Percentiles rank a stretch among this genome's conserved stretches.
Evolutionary conservation across 495 filamentous ascomycete species (phyloP).

Genomic region (Aspergillus asperescens): DNA sequence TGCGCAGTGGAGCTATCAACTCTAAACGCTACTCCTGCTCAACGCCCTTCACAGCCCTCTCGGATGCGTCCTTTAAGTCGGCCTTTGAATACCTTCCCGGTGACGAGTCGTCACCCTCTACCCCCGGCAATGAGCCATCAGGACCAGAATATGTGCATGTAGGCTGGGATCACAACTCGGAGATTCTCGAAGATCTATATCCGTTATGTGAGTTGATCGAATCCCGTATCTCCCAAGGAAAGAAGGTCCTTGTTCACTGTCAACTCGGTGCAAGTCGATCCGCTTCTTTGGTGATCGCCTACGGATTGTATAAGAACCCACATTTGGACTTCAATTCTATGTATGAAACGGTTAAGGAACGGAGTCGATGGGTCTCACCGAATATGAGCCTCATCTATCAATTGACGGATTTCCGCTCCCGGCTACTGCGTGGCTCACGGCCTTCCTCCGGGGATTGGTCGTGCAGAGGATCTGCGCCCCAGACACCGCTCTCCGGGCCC

Average conservation of each 20-base stretch:
- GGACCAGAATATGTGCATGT: slow-evolving; percentile 93
- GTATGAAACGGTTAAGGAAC: slow-evolving; percentile 81
- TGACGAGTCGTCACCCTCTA: slow-evolving; percentile 57
- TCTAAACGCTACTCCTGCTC: slow-evolving; percentile 43
- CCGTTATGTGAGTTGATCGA: slow-evolving; percentile 84
- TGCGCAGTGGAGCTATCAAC: slow-evolving; percentile 31
- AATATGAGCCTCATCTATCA: slow-evolving; percentile 99
- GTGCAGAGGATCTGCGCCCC: slow-evolving; percentile 34
- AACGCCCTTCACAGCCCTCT: slow-evolving; percentile 65
- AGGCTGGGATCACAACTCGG: slow-evolving; percentile 96
- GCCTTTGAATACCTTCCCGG: slow-evolving; percentile 55
- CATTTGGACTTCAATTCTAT: slow-evolving; percentile 85
- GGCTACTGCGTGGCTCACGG: slow-evolving; percentile 40
- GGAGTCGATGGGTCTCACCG: slow-evolving; percentile 92
- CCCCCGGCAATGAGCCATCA: slow-evolving; percentile 29
- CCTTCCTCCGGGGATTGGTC: slow-evolving; percentile 35
- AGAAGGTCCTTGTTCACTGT: slow-evolving; percentile 88
- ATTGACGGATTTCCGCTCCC: slow-evolving; percentile 73
- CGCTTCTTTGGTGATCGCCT: slow-evolving; percentile 94
- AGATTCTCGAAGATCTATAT: slow-evolving; percentile 82
- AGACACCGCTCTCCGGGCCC: slow-evolving; percentile 23
- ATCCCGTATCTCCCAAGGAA: slow-evolving; percentile 66
- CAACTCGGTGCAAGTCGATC: slow-evolving; percentile 95
- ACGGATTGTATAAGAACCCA: slow-evolving; percentile 88
- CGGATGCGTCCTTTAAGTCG: slow-evolving; percentile 64